Percentiles rank a stretch among this genome's conserved stretches.
phyloP scores from a whole-genome alignment of 495 filamentous ascomycete genomes.

The Extremus antarcticus region DNA sequence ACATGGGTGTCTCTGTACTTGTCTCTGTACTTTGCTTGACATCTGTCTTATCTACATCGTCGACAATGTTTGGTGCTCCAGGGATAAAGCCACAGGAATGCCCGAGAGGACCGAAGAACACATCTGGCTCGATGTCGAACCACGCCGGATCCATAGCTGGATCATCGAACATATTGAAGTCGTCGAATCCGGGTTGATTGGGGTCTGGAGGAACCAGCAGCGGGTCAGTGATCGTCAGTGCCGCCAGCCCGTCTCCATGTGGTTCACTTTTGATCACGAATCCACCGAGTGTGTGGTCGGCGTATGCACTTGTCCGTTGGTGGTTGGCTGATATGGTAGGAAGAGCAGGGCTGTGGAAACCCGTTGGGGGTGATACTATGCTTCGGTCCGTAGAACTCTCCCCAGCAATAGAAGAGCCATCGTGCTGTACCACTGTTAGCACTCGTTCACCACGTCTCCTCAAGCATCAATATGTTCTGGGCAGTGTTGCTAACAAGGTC shows the following conservation, averaged over 20 bases:
- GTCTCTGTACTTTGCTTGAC: slow-evolving; percentile 3
- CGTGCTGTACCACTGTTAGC: neutral
- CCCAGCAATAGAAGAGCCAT: neutral
- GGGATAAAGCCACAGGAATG: slow-evolving; percentile 19
- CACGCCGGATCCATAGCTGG: slow-evolving; percentile 9
- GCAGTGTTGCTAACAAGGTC: too few relatives aligned
- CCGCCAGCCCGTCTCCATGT: neutral
- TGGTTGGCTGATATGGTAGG: neutral
- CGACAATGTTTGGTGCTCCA: slow-evolving; percentile 8
- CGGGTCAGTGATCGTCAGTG: neutral
- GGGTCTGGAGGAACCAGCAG: neutral
- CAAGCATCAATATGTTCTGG: too few relatives aligned
- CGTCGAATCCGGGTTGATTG: neutral
- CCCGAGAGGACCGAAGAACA: slow-evolving; percentile 4
- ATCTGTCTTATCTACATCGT: slow-evolving; percentile 13
- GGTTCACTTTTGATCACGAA: neutral
- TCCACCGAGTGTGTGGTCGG: neutral
- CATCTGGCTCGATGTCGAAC: slow-evolving; percentile 14
- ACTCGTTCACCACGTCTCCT: too few relatives aligned
- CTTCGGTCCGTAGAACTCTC: neutral
- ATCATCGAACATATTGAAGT: slow-evolving; percentile 2
- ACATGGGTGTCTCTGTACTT: neutral
- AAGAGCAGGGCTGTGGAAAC: neutral
- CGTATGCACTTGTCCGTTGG: neutral
- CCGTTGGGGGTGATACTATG: neutral